Evolutionary conservation across 73 alveolate genomes (phyloP), one percentile per base, ranked within the genome.

Genomic region (Paramecium biaurelia): DNA sequence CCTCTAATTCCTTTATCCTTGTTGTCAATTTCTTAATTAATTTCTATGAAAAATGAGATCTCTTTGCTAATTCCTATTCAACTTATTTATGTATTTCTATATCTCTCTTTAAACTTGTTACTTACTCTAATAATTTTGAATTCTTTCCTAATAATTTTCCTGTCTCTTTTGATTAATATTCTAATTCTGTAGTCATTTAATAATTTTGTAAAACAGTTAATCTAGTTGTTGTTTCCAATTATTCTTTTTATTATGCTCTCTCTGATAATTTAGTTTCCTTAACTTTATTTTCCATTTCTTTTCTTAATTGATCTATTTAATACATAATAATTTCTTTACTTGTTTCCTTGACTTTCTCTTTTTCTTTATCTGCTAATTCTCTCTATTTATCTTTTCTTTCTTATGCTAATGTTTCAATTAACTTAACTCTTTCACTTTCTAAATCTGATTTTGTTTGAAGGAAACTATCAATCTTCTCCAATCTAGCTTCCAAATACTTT

Each of bases 1-100:
- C 95, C 56, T 93, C 97, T n/a, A 96, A 76, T 35, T 96, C 99
- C 56, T 95, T 96, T 5, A 95, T 93, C 21, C 92, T 74, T 87
- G 93, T 59, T 53, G 93, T 92, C 34, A 96, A 92, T 49, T 96
- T 93, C 72, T 95, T 96, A 28, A 96, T 96, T 30, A 96, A 95
- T 76, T 96, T 96, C 86, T 96, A 85, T 79, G 98, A 96, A 93
- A 95, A 96, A 85, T 96, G 99, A 28, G 97, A 92, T 92, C 99
- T 95, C 92, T 98, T 98, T 7, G 99, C 99, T 11, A 98, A 93
- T 72, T 95, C 98, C 72, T 96, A 90, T 92, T 98, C 99, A 12
- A 98, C 99, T 94, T 98, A 98, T 92, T 98, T 98, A 92, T 98
- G 99, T 67, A 98, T 96, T 92, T 98, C 99, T 70, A 98, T 97